A percentile compares a stretch with the other conserved stretches of the same genome.
phyloP scores from a whole-genome alignment of 2,329 filamentous ascomycete species.

The Orbilia brochopaga region DNA sequence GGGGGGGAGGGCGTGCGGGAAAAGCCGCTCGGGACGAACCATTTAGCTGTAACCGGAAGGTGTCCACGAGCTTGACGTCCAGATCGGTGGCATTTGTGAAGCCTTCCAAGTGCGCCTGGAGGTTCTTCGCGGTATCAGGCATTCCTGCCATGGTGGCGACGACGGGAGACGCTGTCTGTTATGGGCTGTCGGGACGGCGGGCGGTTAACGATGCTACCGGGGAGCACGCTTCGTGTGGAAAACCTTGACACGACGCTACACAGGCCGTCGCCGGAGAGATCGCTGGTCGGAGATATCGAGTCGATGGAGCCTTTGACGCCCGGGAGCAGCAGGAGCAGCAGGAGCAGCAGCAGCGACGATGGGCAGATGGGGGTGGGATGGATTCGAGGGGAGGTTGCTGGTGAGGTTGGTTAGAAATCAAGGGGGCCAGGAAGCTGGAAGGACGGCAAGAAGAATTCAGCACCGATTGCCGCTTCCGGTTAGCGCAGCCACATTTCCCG shows the following conservation, averaged over 20 bases:
- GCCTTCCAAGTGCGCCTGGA: slow-evolving; percentile 46
- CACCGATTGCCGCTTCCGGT: not conserved
- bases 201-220: slow-evolving; percentile 30
- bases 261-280: not conserved
- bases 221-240: not conserved
- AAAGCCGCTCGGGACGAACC: slow-evolving; percentile 27
- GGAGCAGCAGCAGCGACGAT: not conserved
- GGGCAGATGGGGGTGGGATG: not conserved
- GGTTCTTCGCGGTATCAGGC: slow-evolving; percentile 47
- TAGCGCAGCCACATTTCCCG: slow-evolving; percentile 4
- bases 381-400: slow-evolving; percentile 17
- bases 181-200: slow-evolving; percentile 17
- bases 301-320: not conserved
- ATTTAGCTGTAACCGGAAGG: slow-evolving; percentile 50
- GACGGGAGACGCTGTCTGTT: slow-evolving; percentile 9
- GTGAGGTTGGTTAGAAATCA: slow-evolving; percentile 33
- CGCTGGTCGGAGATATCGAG: slow-evolving; percentile 5
- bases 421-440: slow-evolving; percentile 12
- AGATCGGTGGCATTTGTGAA: slow-evolving; percentile 47
- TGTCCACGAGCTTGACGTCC: slow-evolving; percentile 47
- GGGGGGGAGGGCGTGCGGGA: slow-evolving; percentile 31
- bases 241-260: slow-evolving; percentile 1
- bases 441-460: slow-evolving; percentile 13
- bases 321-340: slow-evolving; percentile 4
- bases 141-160: slow-evolving; percentile 50